Evolutionary conservation across 2,329 filamentous ascomycete species (phyloP).

Genomic region (Clathrospora elynae): DNA sequence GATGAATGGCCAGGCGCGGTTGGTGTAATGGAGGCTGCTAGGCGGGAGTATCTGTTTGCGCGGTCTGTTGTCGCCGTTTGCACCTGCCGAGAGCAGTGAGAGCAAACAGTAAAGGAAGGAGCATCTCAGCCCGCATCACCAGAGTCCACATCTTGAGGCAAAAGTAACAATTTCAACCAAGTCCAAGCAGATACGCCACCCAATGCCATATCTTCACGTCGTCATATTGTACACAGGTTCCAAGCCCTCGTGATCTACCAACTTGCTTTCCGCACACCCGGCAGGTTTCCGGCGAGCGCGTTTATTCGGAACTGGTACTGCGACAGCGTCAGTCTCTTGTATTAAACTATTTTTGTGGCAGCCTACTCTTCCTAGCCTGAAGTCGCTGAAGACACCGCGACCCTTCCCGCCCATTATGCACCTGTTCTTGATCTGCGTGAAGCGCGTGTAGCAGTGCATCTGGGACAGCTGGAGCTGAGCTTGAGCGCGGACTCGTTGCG

Average conservation of each 20-base stretch:
- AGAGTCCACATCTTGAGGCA: not conserved
- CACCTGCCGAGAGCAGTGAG: slow-evolving; percentile 19
- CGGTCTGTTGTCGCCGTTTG: slow-evolving; percentile 14
- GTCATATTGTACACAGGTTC: slow-evolving; percentile 21
- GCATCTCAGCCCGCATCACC: slow-evolving; percentile 1
- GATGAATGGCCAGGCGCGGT: not conserved
- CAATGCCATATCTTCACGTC: slow-evolving; percentile 29
- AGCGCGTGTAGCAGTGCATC: slow-evolving; percentile 94
- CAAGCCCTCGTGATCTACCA: slow-evolving; percentile 65
- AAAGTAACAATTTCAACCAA: slow-evolving; percentile 17
- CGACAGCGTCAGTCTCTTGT: slow-evolving; percentile 17
- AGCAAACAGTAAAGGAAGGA: slow-evolving; percentile 19
- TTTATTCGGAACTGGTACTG: slow-evolving; percentile 94
- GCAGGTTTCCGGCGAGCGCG: slow-evolving; percentile 81
- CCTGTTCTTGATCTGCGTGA: slow-evolving; percentile 91
- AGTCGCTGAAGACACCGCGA: slow-evolving; percentile 88
- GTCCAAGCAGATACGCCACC: slow-evolving; percentile 34
- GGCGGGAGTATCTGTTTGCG: slow-evolving; percentile 6
- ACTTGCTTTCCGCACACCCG: slow-evolving; percentile 93
- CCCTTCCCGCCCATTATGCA: slow-evolving; percentile 92
- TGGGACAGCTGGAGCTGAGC: slow-evolving; percentile 90
- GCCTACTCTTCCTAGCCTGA: slow-evolving; percentile 86
- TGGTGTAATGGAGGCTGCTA: not conserved
- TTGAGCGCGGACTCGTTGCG: slow-evolving; percentile 80
- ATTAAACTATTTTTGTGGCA: no score